phyloP scores from a whole-genome alignment of 345 rosid genomes.

The Populus davidiana region DNA sequence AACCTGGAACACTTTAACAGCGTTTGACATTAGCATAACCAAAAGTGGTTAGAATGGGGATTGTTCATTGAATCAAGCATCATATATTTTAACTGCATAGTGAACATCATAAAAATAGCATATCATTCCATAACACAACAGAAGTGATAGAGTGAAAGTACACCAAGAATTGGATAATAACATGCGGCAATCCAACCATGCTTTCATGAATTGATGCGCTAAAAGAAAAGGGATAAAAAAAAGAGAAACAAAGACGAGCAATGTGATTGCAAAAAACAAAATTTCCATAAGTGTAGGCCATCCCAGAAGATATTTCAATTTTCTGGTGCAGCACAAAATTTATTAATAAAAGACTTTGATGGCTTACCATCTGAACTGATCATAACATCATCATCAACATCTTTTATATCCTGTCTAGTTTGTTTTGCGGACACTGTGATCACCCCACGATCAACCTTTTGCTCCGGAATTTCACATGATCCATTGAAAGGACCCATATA shows the following conservation, averaged over 20 bases:
- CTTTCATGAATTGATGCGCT: too few relatives aligned
- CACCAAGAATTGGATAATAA: too few relatives aligned
- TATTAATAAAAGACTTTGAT: neutral
- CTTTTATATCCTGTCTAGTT: conserved; percentile 17
- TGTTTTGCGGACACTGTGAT: conserved; percentile 31
- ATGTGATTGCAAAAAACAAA: neutral
- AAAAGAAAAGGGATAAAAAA: neutral
- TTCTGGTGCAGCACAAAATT: neutral
- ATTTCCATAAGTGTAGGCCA: neutral
- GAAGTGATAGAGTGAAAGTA: too few relatives aligned
- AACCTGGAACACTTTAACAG: too few relatives aligned
- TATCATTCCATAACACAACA: too few relatives aligned
- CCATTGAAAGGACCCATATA: conserved; percentile 33
- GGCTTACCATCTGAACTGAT: conserved; percentile 15
- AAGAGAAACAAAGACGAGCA: neutral
- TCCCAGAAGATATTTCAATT: neutral
- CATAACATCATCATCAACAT: conserved; percentile 3
- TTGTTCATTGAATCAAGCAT: too few relatives aligned
- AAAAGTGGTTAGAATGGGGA: too few relatives aligned
- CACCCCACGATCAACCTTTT: conserved; percentile 20
- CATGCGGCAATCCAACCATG: neutral
- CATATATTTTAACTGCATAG: too few relatives aligned
- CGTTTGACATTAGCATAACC: too few relatives aligned
- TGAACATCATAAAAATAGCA: neutral
- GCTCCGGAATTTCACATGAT: conserved; percentile 29